Evolutionary conservation across 2,329 filamentous ascomycete genomes (phyloP).

Genomic region (Pseudocercospora eumusae): DNA sequence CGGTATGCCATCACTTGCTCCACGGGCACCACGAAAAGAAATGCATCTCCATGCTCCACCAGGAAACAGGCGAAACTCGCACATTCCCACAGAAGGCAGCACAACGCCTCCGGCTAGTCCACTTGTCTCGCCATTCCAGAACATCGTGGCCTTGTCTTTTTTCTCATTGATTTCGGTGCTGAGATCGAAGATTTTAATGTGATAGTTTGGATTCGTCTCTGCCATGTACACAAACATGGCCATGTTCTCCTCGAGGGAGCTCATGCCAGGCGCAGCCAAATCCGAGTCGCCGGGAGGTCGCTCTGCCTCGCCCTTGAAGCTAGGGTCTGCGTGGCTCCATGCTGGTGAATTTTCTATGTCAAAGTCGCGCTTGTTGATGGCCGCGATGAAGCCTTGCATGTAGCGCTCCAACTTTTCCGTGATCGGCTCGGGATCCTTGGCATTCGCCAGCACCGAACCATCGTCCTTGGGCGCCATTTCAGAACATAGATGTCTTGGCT

Average conservation of each 20-base stretch:
- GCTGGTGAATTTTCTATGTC: constrained; percentile 10
- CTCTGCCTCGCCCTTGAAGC: constrained; percentile 9
- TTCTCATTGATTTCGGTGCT: constrained; percentile 18
- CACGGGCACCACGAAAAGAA: constrained; percentile 11
- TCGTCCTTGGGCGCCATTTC: too few species aligned
- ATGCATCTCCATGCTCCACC: constrained; percentile 14
- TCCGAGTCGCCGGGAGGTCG: constrained; percentile 8
- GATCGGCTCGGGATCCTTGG: too few species aligned
- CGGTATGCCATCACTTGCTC: constrained; percentile 10
- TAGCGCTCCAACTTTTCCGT: constrained; percentile 1
- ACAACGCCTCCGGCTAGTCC: constrained; percentile 8
- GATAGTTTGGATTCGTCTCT: constrained; percentile 4
- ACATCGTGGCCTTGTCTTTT: constrained; percentile 14
- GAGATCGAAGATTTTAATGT: constrained; percentile 13
- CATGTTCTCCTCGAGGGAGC: constrained; percentile 13
- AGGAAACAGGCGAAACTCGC: constrained; percentile 16
- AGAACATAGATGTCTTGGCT: too few species aligned
- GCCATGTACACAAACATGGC: constrained; percentile 14
- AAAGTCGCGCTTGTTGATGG: constrained; percentile 19
- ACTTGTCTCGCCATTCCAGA: constrained; percentile 14
- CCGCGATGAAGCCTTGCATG: constrained; percentile 13
- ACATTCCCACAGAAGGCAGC: constrained; percentile 12
- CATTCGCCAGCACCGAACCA: too few species aligned
- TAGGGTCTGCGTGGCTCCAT: constrained; percentile 9
- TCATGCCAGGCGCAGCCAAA: constrained; percentile 7